A percentile compares a stretch with the other conserved stretches of the same genome.
Conservation (phyloP, 495 filamentous ascomycete genomes). For the Xylaria flabelliformis region DNA sequence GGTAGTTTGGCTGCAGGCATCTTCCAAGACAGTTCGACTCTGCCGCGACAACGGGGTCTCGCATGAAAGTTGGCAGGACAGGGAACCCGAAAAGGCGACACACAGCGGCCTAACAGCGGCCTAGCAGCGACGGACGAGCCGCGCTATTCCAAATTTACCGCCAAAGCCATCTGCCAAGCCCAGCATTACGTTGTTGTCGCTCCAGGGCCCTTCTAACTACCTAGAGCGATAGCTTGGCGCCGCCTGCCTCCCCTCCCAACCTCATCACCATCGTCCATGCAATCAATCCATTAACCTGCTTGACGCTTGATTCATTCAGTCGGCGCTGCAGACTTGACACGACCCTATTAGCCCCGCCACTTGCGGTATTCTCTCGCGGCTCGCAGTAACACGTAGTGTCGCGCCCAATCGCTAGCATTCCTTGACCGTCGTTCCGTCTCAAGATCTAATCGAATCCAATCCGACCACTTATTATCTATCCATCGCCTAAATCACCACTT, state of each 20-base stretch:
- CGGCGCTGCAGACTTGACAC: constrained; percentile 3
- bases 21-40: not conserved
- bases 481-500: constrained; percentile 18
- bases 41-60: not conserved
- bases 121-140: constrained; percentile 1
- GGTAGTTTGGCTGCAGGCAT: not conserved
- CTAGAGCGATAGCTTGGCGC: constrained; percentile 21
- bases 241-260: constrained; percentile 30
- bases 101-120: not conserved
- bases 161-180: constrained; percentile 22
- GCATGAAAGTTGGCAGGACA: constrained; percentile 10
- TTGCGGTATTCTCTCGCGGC: not conserved
- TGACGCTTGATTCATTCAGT: constrained; percentile 6
- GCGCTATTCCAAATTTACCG: constrained; percentile 23
- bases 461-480: not conserved
- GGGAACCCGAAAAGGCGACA: constrained; percentile 2
- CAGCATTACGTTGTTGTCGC: constrained; percentile 29
- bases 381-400: not conserved
- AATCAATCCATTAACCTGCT: constrained; percentile 3
- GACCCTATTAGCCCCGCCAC: not conserved
- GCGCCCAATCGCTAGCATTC: not conserved
- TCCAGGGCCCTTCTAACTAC: constrained; percentile 3
- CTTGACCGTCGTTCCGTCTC: not conserved
- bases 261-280: constrained; percentile 23
- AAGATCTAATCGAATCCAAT: constrained; percentile 6